These are phyloP conservation scores for Fusarium sublunatum DNA, from an alignment of 2,329 filamentous ascomycete species.

Conservation along the genomic window DNA sequence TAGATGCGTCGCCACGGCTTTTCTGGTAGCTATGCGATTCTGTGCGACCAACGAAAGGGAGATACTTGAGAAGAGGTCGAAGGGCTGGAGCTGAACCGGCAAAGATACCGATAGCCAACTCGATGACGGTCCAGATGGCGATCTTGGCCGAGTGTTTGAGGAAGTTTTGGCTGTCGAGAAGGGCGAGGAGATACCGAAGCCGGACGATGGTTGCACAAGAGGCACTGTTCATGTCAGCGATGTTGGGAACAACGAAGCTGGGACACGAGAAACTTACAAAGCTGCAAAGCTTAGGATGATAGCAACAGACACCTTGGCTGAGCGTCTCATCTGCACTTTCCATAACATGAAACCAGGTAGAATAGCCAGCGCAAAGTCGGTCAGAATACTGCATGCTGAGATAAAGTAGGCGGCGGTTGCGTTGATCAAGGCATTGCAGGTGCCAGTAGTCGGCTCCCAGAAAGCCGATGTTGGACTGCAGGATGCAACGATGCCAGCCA, in stretches of 20 bases:
- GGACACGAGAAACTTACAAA: background rate
- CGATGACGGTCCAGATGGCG: constrained; percentile 16
- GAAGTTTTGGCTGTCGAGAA: constrained; percentile 7
- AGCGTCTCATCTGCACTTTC: constrained; percentile 5
- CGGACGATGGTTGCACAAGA: constrained; percentile 10
- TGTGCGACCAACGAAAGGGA: constrained; percentile 1
- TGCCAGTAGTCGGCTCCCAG: constrained; percentile 1
- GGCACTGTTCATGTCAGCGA: background rate
- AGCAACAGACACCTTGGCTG: constrained; percentile 5
- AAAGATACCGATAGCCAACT: constrained; percentile 13
- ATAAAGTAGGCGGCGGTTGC: constrained; percentile 16
- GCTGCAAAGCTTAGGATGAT: constrained; percentile 10
- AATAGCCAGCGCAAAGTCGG: constrained; percentile 6
- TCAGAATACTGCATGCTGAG: constrained; percentile 10
- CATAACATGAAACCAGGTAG: constrained; percentile 2
- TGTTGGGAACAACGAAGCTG: background rate
- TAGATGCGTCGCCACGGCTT: background rate
- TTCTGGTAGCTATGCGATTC: background rate
- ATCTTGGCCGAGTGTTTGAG: constrained; percentile 8
- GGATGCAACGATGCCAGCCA: constrained; percentile 13
- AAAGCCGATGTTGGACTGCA: constrained; percentile 16
- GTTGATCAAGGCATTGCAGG: constrained; percentile 9
- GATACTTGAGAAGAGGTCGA: constrained; percentile 4
- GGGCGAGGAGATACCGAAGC: constrained; percentile 11
- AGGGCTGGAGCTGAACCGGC: constrained; percentile 11